phyloP scores from a whole-genome alignment of 1,139 yeast species.

The Lodderomyces parapsilosis region DNA sequence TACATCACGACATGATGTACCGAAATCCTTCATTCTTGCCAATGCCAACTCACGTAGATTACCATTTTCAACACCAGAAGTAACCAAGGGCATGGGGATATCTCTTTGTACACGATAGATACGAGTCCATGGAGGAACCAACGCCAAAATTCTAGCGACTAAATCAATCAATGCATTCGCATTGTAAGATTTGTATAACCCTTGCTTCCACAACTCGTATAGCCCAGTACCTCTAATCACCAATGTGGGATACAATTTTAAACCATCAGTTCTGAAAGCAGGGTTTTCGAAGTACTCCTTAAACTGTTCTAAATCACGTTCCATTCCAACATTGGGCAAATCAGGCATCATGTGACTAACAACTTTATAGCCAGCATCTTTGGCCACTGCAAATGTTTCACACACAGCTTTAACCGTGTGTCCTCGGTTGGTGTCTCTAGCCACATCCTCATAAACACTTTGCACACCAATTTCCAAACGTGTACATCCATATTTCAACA shows the following conservation, averaged over 20 bases:
- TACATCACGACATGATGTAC: conserved; percentile 95
- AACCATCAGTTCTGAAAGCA: conserved; percentile 94
- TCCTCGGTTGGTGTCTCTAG: conserved; percentile 97
- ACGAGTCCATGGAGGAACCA: conserved; percentile 99
- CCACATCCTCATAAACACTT: conserved; percentile 96
- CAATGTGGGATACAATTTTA: conserved; percentile 91
- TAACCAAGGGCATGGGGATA: conserved; percentile 98
- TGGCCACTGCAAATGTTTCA: conserved; percentile 92
- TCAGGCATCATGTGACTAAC: conserved; percentile 99
- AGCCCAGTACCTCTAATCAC: conserved; percentile 98
- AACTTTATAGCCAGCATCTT: conserved; percentile 97
- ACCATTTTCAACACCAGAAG: conserved; percentile 98
- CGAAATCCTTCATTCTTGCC: conserved; percentile 97
- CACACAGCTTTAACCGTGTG: conserved; percentile 96
- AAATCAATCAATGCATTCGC: conserved; percentile 92
- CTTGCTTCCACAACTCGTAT: conserved; percentile 96
- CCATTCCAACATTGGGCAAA: conserved; percentile 98
- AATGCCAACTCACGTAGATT: conserved; percentile 91
- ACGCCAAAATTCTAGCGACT: conserved; percentile 90
- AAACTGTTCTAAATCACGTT: conserved; percentile 93
- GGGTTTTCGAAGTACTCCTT: conserved; percentile 97
- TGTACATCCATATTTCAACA: conserved; percentile 96
- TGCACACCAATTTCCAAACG: conserved; percentile 97
- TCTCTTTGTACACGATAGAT: conserved; percentile 98
- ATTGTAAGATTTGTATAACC: conserved; percentile 89